Evolutionary conservation across 2,329 filamentous ascomycete species (phyloP).

Genomic region (Alternaria brassicicola): DNA sequence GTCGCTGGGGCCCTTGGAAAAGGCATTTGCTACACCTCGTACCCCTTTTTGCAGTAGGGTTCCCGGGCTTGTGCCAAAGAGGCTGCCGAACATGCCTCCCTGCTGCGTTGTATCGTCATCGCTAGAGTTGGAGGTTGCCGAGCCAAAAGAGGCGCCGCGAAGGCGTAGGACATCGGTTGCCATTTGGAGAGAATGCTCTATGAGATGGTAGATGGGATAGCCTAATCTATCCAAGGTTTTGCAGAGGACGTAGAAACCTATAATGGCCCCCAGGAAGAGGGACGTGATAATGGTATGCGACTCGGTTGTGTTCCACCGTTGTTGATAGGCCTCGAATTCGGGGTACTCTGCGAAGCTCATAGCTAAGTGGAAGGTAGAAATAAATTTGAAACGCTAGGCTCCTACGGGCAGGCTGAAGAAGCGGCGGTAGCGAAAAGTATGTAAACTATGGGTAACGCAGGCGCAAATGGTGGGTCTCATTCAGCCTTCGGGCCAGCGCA

Average conservation of each 20-base stretch:
- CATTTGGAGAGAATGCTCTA: slow-evolving; percentile 55
- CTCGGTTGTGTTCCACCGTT: slow-evolving; percentile 21
- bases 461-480: slow-evolving; percentile 10
- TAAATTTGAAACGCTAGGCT: slow-evolving; percentile 7
- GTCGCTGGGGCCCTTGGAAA: slow-evolving; percentile 37
- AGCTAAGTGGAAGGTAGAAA: slow-evolving; percentile 19
- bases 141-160: slow-evolving; percentile 8
- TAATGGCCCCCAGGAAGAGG: slow-evolving; percentile 25
- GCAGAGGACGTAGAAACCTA: slow-evolving; percentile 38
- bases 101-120: slow-evolving; percentile 28
- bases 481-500: slow-evolving; percentile 47
- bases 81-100: slow-evolving; percentile 34
- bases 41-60: slow-evolving; percentile 47
- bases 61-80: slow-evolving; percentile 49
- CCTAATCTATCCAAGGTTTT: slow-evolving; percentile 36
- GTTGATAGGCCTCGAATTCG: slow-evolving; percentile 26
- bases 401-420: background rate
- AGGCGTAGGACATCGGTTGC: slow-evolving; percentile 12
- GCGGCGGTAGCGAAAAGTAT: slow-evolving; percentile 14
- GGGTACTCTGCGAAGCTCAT: slow-evolving; percentile 32
- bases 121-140: slow-evolving; percentile 21
- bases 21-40: slow-evolving; percentile 45
- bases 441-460: slow-evolving; percentile 15
- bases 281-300: slow-evolving; percentile 20
- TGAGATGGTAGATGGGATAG: slow-evolving; percentile 54